phyloP scores from a whole-genome alignment of 371 early-diverging fungal genomes.

The Mortierella sp. region DNA sequence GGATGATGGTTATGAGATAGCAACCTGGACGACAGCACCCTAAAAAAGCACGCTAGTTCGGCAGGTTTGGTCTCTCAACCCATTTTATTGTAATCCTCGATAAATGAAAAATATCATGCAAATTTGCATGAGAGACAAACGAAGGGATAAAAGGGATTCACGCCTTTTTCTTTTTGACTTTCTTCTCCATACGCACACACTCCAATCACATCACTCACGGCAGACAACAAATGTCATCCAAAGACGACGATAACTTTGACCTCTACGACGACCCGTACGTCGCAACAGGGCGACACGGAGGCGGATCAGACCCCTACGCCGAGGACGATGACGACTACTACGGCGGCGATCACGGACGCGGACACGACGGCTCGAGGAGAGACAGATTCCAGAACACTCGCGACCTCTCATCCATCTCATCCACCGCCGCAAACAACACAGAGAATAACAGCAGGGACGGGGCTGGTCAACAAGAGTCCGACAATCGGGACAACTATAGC shows the following conservation, averaged over 20 bases:
- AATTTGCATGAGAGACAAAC: too few relatives aligned
- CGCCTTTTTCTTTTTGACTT: background rate
- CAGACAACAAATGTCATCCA: conserved; percentile 30
- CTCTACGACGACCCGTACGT: conserved; percentile 53
- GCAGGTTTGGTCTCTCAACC: too few relatives aligned
- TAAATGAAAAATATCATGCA: too few relatives aligned
- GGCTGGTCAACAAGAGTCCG: background rate
- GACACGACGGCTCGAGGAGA: conserved; percentile 14
- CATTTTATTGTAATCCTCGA: too few relatives aligned
- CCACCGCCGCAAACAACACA: background rate
- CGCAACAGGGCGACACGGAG: conserved; percentile 30
- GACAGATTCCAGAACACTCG: conserved; percentile 24
- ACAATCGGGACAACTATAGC: background rate
- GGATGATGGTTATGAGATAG: too few relatives aligned
- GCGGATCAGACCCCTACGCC: conserved; percentile 45
- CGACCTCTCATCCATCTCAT: conserved; percentile 3
- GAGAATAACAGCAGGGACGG: conserved; percentile 11
- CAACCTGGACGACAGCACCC: too few relatives aligned
- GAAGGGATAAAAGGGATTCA: too few relatives aligned
- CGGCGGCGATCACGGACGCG: conserved; percentile 20
- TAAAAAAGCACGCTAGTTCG: too few relatives aligned
- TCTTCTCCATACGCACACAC: background rate
- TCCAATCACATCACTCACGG: background rate
- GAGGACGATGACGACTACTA: conserved; percentile 55
- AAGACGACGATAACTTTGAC: conserved; percentile 52